Conservation (phyloP, 495 filamentous ascomycete genomes). For the Penicillium ochrochloron region DNA sequence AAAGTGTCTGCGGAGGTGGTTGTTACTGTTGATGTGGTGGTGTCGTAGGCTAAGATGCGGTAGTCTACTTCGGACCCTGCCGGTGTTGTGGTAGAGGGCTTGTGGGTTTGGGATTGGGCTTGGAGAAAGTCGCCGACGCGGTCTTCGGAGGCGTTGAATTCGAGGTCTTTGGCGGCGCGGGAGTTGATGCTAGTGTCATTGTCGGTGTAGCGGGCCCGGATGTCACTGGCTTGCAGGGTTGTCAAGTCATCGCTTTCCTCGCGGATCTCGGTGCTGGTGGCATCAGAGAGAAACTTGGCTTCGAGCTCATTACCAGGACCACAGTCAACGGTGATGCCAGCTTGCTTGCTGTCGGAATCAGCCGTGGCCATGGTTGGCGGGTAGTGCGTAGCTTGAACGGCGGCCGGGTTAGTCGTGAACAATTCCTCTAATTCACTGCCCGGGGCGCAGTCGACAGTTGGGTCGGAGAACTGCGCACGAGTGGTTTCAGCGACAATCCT, state of each 20-base stretch:
- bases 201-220: conserved; percentile 49
- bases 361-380: conserved; percentile 6
- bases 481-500: conserved; percentile 14
- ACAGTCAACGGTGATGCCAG: conserved; percentile 11
- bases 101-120: conserved; percentile 7
- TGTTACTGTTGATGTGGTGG: conserved; percentile 61
- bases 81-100: background rate
- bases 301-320: conserved; percentile 21
- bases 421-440: conserved; percentile 22
- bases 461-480: background rate
- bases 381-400: conserved; percentile 6
- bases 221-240: conserved; percentile 52
- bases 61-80: conserved; percentile 53
- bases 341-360: background rate
- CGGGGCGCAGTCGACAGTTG: conserved; percentile 15
- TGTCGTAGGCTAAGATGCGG: conserved; percentile 76
- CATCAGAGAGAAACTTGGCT: conserved; percentile 15
- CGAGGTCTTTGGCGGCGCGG: conserved; percentile 33
- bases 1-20: conserved; percentile 66
- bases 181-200: conserved; percentile 27
- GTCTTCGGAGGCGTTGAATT: conserved; percentile 35
- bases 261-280: conserved; percentile 4
- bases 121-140: conserved; percentile 24
- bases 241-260: conserved; percentile 46
- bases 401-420: conserved; percentile 11